These are phyloP conservation scores for Apiospora hydei DNA, from an alignment of 2,329 filamentous ascomycete genomes.

Conservation along the genomic window DNA sequence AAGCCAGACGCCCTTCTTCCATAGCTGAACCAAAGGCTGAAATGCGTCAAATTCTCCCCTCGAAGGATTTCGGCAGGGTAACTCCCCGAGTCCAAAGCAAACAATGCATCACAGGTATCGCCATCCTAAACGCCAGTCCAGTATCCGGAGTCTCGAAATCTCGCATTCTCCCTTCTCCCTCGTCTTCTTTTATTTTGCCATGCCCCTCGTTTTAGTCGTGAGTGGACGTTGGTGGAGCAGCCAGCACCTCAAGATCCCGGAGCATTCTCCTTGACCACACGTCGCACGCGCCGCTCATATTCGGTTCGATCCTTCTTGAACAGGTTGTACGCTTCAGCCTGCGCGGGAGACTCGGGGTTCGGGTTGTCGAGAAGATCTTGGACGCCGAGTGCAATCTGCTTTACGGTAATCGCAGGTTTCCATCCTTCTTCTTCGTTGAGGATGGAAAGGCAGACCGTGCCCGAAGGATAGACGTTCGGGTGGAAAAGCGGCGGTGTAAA, in stretches of 20 bases:
- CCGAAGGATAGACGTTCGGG: constrained; percentile 97
- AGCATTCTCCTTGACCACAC: constrained; percentile 89
- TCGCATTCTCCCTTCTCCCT: neutral
- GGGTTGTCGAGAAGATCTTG: constrained; percentile 96
- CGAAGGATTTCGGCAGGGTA: constrained; percentile 21
- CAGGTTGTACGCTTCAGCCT: constrained; percentile 96
- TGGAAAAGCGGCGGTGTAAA: constrained; percentile 96
- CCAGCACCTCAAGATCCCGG: constrained; percentile 47
- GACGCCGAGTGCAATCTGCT: constrained; percentile 95
- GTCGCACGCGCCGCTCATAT: constrained; percentile 87
- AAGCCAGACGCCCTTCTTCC: constrained; percentile 27
- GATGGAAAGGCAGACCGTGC: constrained; percentile 96
- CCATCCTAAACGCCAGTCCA: constrained; percentile 27
- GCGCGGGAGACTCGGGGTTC: constrained; percentile 94
- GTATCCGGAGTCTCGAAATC: constrained; percentile 21
- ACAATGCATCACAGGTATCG: constrained; percentile 29
- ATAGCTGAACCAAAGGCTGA: constrained; percentile 26
- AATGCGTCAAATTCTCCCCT: constrained; percentile 26
- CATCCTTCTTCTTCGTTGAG: constrained; percentile 98
- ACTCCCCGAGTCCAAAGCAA: constrained; percentile 25
- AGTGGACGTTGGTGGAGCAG: neutral
- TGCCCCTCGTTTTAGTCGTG: neutral
- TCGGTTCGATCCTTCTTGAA: constrained; percentile 89
- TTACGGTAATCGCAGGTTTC: constrained; percentile 98
- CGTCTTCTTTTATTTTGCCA: neutral